A percentile compares a stretch with the other conserved stretches of the same genome.
These are phyloP conservation scores for Suillus luteus DNA, from an alignment of 768 basidiomycete species.

Conservation along the genomic window DNA sequence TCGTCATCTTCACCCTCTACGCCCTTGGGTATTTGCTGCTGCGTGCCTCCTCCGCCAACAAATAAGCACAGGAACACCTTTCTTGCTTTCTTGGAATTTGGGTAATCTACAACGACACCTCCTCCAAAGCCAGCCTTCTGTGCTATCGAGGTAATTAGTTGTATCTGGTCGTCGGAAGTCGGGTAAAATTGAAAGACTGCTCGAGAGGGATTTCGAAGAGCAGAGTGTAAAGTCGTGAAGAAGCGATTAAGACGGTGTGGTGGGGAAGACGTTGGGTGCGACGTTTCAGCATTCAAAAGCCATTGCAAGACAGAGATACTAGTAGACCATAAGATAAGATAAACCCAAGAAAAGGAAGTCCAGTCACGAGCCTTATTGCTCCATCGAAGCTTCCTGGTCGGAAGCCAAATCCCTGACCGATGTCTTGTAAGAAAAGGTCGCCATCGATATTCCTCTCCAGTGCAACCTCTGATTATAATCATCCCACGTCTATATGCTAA, in stretches of 20 bases:
- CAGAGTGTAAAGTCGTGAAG: constrained; percentile 91
- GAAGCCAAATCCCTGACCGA: constrained; percentile 97
- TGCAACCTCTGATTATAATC: constrained; percentile 75
- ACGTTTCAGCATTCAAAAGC: constrained; percentile 95
- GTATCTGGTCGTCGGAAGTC: constrained; percentile 94
- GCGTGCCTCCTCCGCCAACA: constrained; percentile 76
- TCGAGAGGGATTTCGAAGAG: constrained; percentile 81
- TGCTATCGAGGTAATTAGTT: constrained; percentile 89
- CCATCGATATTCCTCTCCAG: constrained; percentile 94
- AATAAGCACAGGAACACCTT: constrained; percentile 95
- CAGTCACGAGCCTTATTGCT: constrained; percentile 76
- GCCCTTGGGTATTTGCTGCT: constrained; percentile 74
- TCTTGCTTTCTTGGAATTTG: constrained; percentile 92
- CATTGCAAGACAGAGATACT: constrained; percentile 99
- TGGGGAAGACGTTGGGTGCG: constrained; percentile 85
- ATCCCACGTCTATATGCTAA: background rate
- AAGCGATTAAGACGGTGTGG: constrained; percentile 84
- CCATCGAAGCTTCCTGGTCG: constrained; percentile 97
- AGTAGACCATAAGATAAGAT: constrained; percentile 10
- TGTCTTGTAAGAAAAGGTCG: constrained; percentile 95
- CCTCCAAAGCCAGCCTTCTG: constrained; percentile 97
- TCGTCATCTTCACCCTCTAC: constrained; percentile 69
- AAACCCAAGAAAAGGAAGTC: constrained; percentile 3
- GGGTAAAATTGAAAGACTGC: constrained; percentile 96
- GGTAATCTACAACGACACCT: constrained; percentile 95